Conservation (phyloP, 2,329 filamentous ascomycete species). For the Fusarium keratoplasticum region DNA sequence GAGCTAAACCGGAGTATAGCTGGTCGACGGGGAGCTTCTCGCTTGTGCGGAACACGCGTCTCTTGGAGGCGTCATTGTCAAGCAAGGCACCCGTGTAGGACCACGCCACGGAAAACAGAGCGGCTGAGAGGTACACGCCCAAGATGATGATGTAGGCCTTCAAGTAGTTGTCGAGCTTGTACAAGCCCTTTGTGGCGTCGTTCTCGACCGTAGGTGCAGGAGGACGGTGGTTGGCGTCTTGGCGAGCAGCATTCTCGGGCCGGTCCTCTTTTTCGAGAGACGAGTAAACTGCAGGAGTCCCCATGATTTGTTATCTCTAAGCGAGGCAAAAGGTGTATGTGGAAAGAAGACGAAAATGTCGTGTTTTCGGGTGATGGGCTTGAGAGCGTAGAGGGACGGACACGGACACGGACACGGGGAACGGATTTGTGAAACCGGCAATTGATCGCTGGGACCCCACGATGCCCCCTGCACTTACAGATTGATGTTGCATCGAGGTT, state of each 20-base stretch:
- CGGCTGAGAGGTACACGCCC: conserved; percentile 11
- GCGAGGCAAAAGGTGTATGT: background rate
- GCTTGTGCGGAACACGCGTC: conserved; percentile 33
- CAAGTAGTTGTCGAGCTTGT: conserved; percentile 30
- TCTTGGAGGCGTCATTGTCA: conserved; percentile 32
- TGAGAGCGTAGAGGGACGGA: conserved; percentile 7
- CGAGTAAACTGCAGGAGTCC: conserved; percentile 23
- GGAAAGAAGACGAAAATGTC: background rate
- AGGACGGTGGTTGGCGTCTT: background rate
- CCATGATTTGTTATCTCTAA: conserved; percentile 7
- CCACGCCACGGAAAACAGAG: conserved; percentile 21
- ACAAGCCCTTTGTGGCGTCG: conserved; percentile 16
- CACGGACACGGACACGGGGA: conserved; percentile 29
- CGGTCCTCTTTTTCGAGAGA: conserved; percentile 35
- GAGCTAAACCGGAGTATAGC: conserved; percentile 34
- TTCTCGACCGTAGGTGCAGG: background rate
- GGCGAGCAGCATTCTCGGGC: background rate
- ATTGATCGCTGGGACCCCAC: conserved; percentile 9
- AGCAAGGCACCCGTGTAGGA: conserved; percentile 33
- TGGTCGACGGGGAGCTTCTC: conserved; percentile 22
- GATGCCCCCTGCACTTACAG: background rate
- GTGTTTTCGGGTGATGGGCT: background rate
- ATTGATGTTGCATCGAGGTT: background rate
- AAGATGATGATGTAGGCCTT: conserved; percentile 31
- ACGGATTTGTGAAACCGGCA: conserved; percentile 23